Base-by-base conservation (phyloP, 208 protist genomes). In the Giardia duodenalis region DNA sequence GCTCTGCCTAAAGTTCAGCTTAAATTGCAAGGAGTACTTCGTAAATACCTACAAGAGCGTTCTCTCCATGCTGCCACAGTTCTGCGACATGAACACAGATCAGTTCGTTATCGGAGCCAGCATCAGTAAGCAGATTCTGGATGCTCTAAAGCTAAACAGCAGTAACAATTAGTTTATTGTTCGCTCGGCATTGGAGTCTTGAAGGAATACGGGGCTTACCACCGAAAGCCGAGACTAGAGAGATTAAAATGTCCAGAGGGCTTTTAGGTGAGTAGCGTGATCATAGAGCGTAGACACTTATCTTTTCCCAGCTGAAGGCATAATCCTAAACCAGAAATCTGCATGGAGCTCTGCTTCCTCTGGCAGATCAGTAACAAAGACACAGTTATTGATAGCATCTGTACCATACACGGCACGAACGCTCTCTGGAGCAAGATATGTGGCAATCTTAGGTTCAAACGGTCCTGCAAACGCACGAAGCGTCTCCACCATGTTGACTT, bases 341-440 rank as follows among this genome's bases (percentile, higher is more conserved):
- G 88, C n/a, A n/a, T 91, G 88, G 47, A 91, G n/a, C 44, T 91
- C 88, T 19, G 88, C 88, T 47, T 91, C 88, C 4, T 91, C 88
- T 1, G 0, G 42, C 44, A 91, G n/a, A 48, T 91, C 88, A n/a
- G 88, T 91, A 48, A 91, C 44, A 45, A 91, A 91, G n/a, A 91
- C 88, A 48, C 42, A 22, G 44, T 91, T 91, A 30, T 91, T 2
- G 4, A 91, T 45, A 45, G 1, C 10, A 91, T 91, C 88, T 48
- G 4, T n/a, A 1, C 88, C 88, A 45, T 47, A 91, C 2, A 47
- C 44, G 43, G 88, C 88, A 47, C 88, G n/a, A 46, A 91, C 88
- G 1, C 10, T 47, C 1, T 91, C 1, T 43, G 88, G 88, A 48
- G n/a, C 45, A 19, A 91, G 45, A 19, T 47, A 1, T 91, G 2